Evolutionary conservation across 257 asterid species (phyloP), one percentile per base, ranked within the genome.

Genomic region (Solanum chiquidenum): DNA sequence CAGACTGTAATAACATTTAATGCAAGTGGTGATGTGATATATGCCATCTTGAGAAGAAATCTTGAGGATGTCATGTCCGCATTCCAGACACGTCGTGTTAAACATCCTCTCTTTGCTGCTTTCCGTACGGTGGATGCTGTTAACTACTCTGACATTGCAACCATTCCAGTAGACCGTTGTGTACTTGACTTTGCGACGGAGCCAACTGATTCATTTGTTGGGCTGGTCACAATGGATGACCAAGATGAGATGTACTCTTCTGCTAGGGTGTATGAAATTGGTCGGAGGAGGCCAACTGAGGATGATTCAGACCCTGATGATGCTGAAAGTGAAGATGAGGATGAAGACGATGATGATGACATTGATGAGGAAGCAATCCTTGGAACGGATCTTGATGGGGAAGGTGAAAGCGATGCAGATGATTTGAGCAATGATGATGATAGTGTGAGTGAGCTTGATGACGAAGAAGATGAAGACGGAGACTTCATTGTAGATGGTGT

Each of bases 231-330:
- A 3, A 92, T 97, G 99, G 99, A 97, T 37, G 99, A 96, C 88
- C 99, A 95, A 89, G 98, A 95, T 49, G 98, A 96, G 91, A 97
- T 97, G 99, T 95, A 91, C 88, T 94, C 99, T 62, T 96, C 99
- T 14, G 99, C 98, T 10, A 94, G 99, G 92, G 93, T 97, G 62
- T 94, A 93, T 76, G 99, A 97, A 90, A 96, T 97, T 23, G 99
- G 99, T 18, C 92, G 99, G 66, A 93, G 99, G 77, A 95, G 93
- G 92, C 96, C 98, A 5, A 95, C 98, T 0, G 99, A 97, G 64
- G 99, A 96, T 79, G 99, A 97, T 82, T 97, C 99, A 2, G 99
- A 97, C 88, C 99, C 99, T 2, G 99, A 97, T 89, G 99, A 95
- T 83, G 99, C 98, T 4, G 99, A 93, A 90, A 96, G 92, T 37